Conservation (phyloP, 331 rosid species). For the Rhamnella rubrinervis region DNA sequence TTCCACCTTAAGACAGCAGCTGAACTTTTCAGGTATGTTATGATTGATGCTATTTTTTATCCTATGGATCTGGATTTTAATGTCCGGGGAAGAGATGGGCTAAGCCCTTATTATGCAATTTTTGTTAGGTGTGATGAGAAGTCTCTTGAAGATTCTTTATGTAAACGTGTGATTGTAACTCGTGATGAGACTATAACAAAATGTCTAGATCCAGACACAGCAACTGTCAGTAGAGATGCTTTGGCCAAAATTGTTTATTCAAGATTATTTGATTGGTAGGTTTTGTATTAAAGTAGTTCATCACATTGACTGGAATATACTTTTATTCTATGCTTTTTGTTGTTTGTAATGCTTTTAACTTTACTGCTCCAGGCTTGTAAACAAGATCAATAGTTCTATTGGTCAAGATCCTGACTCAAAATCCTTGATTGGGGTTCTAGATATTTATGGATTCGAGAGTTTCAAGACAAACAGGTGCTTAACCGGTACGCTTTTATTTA, state of each 20-base stretch:
- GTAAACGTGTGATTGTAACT: slow-evolving; percentile 86
- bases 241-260: slow-evolving; percentile 87
- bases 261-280: slow-evolving; percentile 86
- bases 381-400: slow-evolving; percentile 76
- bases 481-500: slow-evolving; percentile 46
- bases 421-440: slow-evolving; percentile 79
- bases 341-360: slow-evolving; percentile 11
- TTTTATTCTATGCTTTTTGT: slow-evolving; percentile 2
- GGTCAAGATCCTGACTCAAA: slow-evolving; percentile 84
- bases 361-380: slow-evolving; percentile 66
- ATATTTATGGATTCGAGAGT: slow-evolving; percentile 97
- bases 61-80: background rate
- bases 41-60: background rate
- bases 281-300: slow-evolving; percentile 11
- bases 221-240: slow-evolving; percentile 80
- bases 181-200: slow-evolving; percentile 84
- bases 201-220: slow-evolving; percentile 65
- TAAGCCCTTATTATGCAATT: slow-evolving; percentile 12
- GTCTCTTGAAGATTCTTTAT: slow-evolving; percentile 79
- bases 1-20: slow-evolving; percentile 77
- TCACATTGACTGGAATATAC: background rate
- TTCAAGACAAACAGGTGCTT: slow-evolving; percentile 99
- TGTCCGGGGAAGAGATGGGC: slow-evolving; percentile 3
- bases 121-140: slow-evolving; percentile 70
- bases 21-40: slow-evolving; percentile 69